These are phyloP conservation scores for Phaeotremella fagi DNA, from an alignment of 768 basidiomycete genomes.

Conservation along the genomic window DNA sequence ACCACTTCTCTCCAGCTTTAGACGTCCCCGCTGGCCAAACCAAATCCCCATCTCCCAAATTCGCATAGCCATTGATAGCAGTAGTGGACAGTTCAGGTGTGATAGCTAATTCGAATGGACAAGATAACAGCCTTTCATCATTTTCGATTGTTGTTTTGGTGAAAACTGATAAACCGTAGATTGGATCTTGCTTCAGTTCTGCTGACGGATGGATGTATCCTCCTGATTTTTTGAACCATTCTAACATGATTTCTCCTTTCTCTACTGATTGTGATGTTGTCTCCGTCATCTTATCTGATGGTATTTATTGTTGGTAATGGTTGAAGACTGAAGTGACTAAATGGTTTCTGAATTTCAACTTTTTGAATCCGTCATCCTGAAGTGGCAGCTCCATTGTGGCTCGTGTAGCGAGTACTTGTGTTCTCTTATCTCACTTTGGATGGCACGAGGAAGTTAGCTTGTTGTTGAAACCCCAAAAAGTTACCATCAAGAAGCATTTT, in stretches of 20 bases:
- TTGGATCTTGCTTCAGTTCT: constrained; percentile 7
- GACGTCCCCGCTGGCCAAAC: constrained; percentile 15
- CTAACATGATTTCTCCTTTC: neutral
- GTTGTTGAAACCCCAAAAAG: too few relatives aligned
- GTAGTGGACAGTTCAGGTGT: constrained; percentile 35
- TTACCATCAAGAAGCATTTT: too few relatives aligned
- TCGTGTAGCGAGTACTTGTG: too few relatives aligned
- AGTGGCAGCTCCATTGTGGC: too few relatives aligned
- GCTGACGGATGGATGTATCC: neutral
- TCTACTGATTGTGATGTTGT: too few relatives aligned
- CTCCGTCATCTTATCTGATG: too few relatives aligned
- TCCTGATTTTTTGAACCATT: neutral
- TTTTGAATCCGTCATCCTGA: too few relatives aligned
- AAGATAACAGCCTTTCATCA: constrained; percentile 35
- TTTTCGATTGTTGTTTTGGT: constrained; percentile 17
- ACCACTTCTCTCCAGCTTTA: constrained; percentile 25
- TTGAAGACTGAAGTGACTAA: too few relatives aligned
- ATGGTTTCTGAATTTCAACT: too few relatives aligned
- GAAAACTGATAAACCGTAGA: constrained; percentile 38
- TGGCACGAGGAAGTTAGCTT: too few relatives aligned
- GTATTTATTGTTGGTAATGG: too few relatives aligned
- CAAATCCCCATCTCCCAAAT: constrained; percentile 7
- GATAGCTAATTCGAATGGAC: constrained; percentile 47
- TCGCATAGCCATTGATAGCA: constrained; percentile 14
- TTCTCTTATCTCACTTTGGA: too few relatives aligned